Evolutionary conservation across 2,329 filamentous ascomycete genomes (phyloP), one percentile per base, ranked within the genome.

Genomic region (Fusarium sp.): DNA sequence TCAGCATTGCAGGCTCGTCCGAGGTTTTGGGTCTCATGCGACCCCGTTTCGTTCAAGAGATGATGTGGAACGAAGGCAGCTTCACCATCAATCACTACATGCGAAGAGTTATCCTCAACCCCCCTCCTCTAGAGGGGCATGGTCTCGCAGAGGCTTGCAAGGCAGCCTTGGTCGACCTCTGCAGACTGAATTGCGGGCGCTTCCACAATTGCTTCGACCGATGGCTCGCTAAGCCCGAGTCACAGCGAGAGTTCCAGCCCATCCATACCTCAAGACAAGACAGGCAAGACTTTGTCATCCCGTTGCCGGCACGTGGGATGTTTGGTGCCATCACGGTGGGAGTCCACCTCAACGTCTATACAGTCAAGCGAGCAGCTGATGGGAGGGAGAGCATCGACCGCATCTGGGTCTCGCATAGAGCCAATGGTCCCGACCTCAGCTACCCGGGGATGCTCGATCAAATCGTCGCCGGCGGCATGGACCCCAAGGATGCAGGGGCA

Each of bases 271-370:
- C 69, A 7, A 60, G 67, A 8, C 27, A 33, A 6, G 47, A 58
- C 8, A 46, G 69, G 8, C 49, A 59, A 6, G 60, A 69, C 4
- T 53, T 77, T 17, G 50, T 64, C 33, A 71, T 77, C 9, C 72
- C 75, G 4, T 69, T 73, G 9, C 71, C 73, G 3, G 57, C 71
- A 25, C 66, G 75, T 4, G 75, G 75, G 2, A 59, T 77, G 9
- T 70, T 77, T 25, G 75, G 75, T 6, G 67, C 76, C 31, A 62
- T 74, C 29, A 77, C 75, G 2, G 69, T 72, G 5, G 75, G 75
- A 8, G 72, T 75, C 3, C 75, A 77, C 53, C 68, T 77, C 58
- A 77, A 75, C 57, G 71, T 75, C 41, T 77, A 72, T 61, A 73
- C 70, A 29, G 52, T 67, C 38, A 70, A 63, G 38, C 43, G 50